Evolutionary conservation across 192 early-diverging fungal species (phyloP).

Genomic region (Coemansia sp.): DNA sequence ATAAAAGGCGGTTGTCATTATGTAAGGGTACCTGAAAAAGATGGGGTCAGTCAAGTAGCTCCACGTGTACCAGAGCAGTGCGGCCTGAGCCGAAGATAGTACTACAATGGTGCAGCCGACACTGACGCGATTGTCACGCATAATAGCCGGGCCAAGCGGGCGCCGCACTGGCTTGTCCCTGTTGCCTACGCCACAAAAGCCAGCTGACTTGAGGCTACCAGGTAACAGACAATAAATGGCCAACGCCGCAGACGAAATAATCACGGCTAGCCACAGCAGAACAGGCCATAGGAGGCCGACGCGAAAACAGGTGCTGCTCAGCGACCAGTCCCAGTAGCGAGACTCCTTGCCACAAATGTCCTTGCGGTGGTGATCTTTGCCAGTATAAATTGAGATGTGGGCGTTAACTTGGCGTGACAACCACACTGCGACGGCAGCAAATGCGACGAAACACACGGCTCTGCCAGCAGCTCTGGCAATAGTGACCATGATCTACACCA

Average conservation of each 20-base stretch:
- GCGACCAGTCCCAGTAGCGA: constrained; percentile 17
- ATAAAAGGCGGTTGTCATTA: not conserved
- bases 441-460: not conserved
- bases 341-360: not conserved
- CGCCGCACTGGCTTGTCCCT: constrained; percentile 2
- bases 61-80: constrained; percentile 6
- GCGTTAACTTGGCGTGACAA: not conserved
- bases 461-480: not conserved
- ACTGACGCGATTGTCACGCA: constrained; percentile 11
- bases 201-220: not conserved
- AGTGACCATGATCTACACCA: constrained; percentile 2
- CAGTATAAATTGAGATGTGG: not conserved
- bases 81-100: constrained; percentile 1
- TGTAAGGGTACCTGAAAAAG: not conserved
- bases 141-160: constrained; percentile 6
- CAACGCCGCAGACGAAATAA: not conserved
- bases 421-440: not conserved
- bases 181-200: not conserved
- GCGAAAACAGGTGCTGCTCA: constrained; percentile 20
- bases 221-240: constrained; percentile 8
- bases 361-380: not conserved
- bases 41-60: not conserved
- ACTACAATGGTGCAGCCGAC: not conserved
- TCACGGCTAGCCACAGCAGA: not conserved
- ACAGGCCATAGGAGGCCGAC: constrained; percentile 18